Evolutionary conservation across 495 filamentous ascomycete species (phyloP).

Genomic region (Xylona heveae): DNA sequence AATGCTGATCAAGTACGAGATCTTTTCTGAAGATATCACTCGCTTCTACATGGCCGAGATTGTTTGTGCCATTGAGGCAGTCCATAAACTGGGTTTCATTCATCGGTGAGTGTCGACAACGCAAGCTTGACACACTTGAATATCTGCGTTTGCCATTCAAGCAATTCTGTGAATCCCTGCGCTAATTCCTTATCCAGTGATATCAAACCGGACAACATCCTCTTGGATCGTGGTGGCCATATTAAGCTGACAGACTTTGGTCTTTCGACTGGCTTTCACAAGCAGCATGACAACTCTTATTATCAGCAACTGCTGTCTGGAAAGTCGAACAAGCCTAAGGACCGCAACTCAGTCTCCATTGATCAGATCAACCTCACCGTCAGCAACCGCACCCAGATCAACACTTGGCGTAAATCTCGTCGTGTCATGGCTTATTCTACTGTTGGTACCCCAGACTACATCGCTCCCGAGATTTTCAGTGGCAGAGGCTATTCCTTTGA

Average conservation of each 20-base stretch:
- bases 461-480: slow-evolving; percentile 94
- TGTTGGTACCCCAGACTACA: slow-evolving; percentile 96
- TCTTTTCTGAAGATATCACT: slow-evolving; percentile 96
- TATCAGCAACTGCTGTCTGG: slow-evolving; percentile 73
- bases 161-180: neutral
- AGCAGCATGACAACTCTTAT: slow-evolving; percentile 92
- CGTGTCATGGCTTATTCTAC: slow-evolving; percentile 94
- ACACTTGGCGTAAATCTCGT: slow-evolving; percentile 93
- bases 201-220: slow-evolving; percentile 98
- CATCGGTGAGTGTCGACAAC: slow-evolving; percentile 49
- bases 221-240: slow-evolving; percentile 84
- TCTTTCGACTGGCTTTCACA: slow-evolving; percentile 93
- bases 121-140: neutral
- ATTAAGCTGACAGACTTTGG: slow-evolving; percentile 98
- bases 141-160: neutral
- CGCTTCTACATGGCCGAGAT: slow-evolving; percentile 99
- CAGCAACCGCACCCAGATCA: slow-evolving; percentile 88
- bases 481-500: slow-evolving; percentile 87
- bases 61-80: slow-evolving; percentile 88
- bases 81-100: slow-evolving; percentile 95
- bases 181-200: slow-evolving; percentile 34
- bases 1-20: slow-evolving; percentile 99
- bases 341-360: slow-evolving; percentile 78
- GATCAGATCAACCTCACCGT: slow-evolving; percentile 98
- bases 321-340: slow-evolving; percentile 49